Percentiles rank a stretch among this genome's conserved stretches.
These are phyloP conservation scores for Lactifluus pinguis DNA, from an alignment of 768 basidiomycete genomes.

Conservation along the genomic window DNA sequence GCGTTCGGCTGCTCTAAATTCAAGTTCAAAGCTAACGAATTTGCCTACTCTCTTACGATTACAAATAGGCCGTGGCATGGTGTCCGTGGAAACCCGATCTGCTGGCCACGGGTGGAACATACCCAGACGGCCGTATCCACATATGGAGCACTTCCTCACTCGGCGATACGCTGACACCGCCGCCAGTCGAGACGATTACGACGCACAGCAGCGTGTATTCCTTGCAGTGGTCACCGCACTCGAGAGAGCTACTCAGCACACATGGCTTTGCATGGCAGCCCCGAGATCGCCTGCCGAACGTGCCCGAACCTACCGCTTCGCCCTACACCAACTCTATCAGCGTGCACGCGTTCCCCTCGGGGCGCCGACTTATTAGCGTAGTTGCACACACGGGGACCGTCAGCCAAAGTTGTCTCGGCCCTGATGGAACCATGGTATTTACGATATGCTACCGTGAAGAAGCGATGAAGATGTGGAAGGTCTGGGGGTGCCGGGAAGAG, in stretches of 20 bases:
- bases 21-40: constrained; percentile 1
- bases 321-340: constrained; percentile 36
- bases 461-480: constrained; percentile 66
- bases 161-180: constrained; percentile 32
- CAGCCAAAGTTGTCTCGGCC: constrained; percentile 54
- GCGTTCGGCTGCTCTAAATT: background rate
- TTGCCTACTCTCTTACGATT: background rate
- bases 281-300: constrained; percentile 11
- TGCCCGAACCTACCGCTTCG: constrained; percentile 8
- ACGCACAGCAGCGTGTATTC: constrained; percentile 48
- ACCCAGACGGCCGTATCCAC: constrained; percentile 49
- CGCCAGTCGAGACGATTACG: constrained; percentile 38
- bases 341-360: constrained; percentile 47
- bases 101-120: constrained; percentile 58
- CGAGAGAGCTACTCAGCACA: constrained; percentile 49
- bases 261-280: constrained; percentile 43
- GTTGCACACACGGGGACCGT: constrained; percentile 47
- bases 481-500: constrained; percentile 35
- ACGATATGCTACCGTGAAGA: constrained; percentile 57
- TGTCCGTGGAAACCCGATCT: constrained; percentile 64
- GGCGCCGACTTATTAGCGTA: constrained; percentile 42
- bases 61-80: constrained; percentile 56
- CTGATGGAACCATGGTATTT: constrained; percentile 53
- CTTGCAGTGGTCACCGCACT: constrained; percentile 50
- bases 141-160: constrained; percentile 44